phyloP scores from a whole-genome alignment of 192 early-diverging fungal genomes.

The Podila clonocystis region DNA sequence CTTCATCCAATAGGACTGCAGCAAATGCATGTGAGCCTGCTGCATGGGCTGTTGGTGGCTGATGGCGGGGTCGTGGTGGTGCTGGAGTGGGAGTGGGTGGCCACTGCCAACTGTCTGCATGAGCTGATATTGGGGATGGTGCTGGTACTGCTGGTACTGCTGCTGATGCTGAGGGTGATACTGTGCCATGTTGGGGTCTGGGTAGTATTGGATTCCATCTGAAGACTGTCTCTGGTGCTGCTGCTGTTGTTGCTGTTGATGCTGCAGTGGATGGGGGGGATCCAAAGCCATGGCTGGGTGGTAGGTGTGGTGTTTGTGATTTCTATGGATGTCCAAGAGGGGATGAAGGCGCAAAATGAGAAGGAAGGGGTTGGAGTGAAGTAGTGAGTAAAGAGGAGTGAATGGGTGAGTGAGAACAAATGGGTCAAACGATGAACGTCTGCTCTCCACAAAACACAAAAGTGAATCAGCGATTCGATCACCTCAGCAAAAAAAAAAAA shows the following conservation, averaged over 20 bases:
- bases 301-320: neutral
- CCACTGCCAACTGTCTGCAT: constrained; percentile 10
- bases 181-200: constrained; percentile 1
- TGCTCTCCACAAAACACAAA: too few species aligned
- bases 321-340: neutral
- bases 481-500: neutral
- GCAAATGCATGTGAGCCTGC: constrained; percentile 36
- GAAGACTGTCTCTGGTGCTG: constrained; percentile 21
- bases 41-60: constrained; percentile 42
- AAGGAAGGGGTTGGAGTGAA: neutral
- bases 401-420: neutral
- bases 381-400: neutral
- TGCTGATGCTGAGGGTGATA: constrained; percentile 15
- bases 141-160: constrained; percentile 19
- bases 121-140: constrained; percentile 24
- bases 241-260: neutral
- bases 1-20: constrained; percentile 74
- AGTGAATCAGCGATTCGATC: neutral
- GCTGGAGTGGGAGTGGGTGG: constrained; percentile 26
- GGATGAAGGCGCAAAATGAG: neutral
- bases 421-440: neutral
- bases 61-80: constrained; percentile 26
- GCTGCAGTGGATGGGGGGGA: neutral
- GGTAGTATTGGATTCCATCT: neutral
- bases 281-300: neutral